These are phyloP conservation scores for Vigna angularis DNA, from an alignment of 306 rosid genomes.

Conservation along the genomic window DNA sequence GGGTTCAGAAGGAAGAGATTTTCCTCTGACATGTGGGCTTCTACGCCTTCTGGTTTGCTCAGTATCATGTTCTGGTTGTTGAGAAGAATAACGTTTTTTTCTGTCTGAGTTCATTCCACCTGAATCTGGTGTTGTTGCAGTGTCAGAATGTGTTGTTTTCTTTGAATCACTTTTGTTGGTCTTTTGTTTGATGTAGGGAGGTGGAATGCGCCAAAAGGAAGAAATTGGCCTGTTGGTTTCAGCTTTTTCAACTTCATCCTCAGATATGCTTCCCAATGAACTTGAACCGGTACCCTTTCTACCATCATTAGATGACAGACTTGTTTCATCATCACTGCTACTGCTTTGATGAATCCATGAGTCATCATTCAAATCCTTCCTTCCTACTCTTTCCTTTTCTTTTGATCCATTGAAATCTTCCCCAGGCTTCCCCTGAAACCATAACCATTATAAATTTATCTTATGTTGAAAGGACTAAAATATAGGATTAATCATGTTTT, in stretches of 20 bases:
- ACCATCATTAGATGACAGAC: constrained; percentile 52
- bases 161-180: constrained; percentile 38
- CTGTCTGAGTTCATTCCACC: constrained; percentile 31
- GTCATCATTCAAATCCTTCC: constrained; percentile 37
- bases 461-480: background rate
- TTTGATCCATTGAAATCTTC: constrained; percentile 5
- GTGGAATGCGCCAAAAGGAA: constrained; percentile 50
- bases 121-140: background rate
- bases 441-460: background rate
- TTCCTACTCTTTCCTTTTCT: constrained; percentile 38
- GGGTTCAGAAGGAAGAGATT: constrained; percentile 50
- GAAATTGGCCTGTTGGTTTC: constrained; percentile 53
- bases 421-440: constrained; percentile 49
- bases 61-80: constrained; percentile 22
- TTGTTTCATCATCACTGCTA: constrained; percentile 67
- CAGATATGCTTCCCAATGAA: constrained; percentile 58
- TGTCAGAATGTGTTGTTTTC: constrained; percentile 39
- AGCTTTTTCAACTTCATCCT: constrained; percentile 58
- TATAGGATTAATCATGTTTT: no score
- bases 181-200: constrained; percentile 72
- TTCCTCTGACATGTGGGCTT: constrained; percentile 43
- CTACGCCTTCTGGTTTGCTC: constrained; percentile 27
- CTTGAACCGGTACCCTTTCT: constrained; percentile 53
- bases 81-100: background rate
- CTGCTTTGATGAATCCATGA: constrained; percentile 36